Conservation (phyloP, 2,329 filamentous ascomycete genomes). For the Xylariomycetidae sp. region DNA sequence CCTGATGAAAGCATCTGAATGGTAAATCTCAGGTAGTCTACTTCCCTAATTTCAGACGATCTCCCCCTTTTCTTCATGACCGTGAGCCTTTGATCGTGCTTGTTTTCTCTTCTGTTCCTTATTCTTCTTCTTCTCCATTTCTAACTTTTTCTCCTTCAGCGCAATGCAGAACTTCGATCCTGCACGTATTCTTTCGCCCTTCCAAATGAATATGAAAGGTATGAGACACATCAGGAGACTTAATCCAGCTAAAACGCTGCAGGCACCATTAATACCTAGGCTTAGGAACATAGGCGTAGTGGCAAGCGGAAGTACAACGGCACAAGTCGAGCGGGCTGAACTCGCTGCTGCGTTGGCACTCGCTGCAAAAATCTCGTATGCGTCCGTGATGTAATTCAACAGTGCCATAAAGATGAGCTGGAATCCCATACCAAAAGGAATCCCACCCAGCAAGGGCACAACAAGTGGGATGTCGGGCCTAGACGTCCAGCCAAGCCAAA, state of each 20-base stretch:
- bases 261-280: constrained; percentile 46
- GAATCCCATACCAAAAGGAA: constrained; percentile 59
- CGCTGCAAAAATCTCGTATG: constrained; percentile 62
- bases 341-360: constrained; percentile 49
- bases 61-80: too few relatives aligned
- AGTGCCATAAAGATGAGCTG: constrained; percentile 58
- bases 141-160: constrained; percentile 46
- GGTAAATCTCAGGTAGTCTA: too few relatives aligned
- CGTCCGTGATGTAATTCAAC: constrained; percentile 61
- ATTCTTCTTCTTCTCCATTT: constrained; percentile 36
- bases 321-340: constrained; percentile 44
- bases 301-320: constrained; percentile 53
- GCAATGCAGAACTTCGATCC: constrained; percentile 60
- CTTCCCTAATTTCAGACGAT: too few relatives aligned
- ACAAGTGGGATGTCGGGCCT: constrained; percentile 43
- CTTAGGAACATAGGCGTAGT: constrained; percentile 44
- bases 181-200: constrained; percentile 49
- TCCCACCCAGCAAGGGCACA: constrained; percentile 54
- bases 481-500: constrained; percentile 60
- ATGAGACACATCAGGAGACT: constrained; percentile 46
- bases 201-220: constrained; percentile 51
- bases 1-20: too few relatives aligned
- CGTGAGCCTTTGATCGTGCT: too few relatives aligned
- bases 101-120: constrained; percentile 23
- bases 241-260: constrained; percentile 46